Evolutionary conservation across 2,329 filamentous ascomycete species (phyloP).

Genomic region (Neofusicoccum umdonicola): DNA sequence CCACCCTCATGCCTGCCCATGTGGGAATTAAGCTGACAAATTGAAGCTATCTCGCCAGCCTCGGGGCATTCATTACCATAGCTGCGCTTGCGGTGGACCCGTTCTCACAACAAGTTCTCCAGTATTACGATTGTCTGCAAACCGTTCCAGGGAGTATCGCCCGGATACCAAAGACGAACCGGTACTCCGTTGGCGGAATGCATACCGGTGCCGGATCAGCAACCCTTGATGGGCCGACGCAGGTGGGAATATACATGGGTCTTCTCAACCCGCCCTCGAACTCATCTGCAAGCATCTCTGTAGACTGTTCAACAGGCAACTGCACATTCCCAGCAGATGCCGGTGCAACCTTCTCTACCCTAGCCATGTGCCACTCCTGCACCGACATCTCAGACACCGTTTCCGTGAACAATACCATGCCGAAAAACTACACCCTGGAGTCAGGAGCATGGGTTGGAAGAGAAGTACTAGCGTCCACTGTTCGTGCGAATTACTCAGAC

Average conservation of each 20-base stretch:
- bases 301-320: slow-evolving; percentile 1
- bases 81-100: background rate
- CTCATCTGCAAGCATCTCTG: background rate
- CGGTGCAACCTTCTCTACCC: background rate
- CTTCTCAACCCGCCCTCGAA: background rate
- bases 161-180: background rate
- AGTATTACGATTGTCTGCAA: background rate
- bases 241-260: background rate
- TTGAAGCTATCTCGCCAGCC: background rate
- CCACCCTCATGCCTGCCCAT: background rate
- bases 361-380: slow-evolving; percentile 1
- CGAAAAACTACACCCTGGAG: background rate
- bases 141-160: background rate
- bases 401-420: background rate
- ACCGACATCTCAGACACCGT: background rate
- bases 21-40: background rate
- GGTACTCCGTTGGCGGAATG: background rate
- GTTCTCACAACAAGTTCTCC: background rate
- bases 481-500: background rate
- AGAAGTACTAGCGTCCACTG: background rate
- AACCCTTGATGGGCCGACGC: background rate
- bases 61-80: background rate
- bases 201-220: background rate
- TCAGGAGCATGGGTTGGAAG: background rate
- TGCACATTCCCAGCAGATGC: background rate